Percentiles rank a stretch among this genome's conserved stretches.
These are phyloP conservation scores for Colletotrichum sp. DNA, from an alignment of 2,329 filamentous ascomycete genomes.

Conservation along the genomic window DNA sequence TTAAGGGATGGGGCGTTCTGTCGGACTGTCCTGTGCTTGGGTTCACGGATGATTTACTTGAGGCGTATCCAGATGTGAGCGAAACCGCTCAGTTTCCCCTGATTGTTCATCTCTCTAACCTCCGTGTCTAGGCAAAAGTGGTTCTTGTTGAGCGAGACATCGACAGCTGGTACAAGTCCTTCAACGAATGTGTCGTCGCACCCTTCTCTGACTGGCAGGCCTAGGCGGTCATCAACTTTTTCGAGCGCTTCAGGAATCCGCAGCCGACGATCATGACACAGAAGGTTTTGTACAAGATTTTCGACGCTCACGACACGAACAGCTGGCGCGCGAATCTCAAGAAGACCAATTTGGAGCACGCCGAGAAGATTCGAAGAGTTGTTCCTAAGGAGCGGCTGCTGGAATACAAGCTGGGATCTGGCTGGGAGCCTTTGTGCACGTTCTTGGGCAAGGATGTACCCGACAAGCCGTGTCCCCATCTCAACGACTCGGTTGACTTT, in stretches of 20 bases:
- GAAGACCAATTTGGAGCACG: not conserved
- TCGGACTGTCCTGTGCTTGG: conserved; percentile 42
- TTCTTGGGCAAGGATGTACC: conserved; percentile 40
- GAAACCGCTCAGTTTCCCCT: not conserved
- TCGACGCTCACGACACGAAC: not conserved
- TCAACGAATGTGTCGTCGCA: not conserved
- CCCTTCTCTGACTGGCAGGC: not conserved
- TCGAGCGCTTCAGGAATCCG: not conserved
- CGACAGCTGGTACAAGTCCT: conserved; percentile 27
- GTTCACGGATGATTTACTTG: conserved; percentile 40
- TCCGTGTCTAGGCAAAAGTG: conserved; percentile 33
- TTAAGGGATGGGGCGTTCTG: conserved; percentile 29
- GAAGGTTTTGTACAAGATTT: not conserved
- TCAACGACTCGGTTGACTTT: conserved; percentile 25
- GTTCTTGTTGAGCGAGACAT: conserved; percentile 35
- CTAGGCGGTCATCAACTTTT: not conserved
- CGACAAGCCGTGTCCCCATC: conserved; percentile 32
- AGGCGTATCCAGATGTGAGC: conserved; percentile 41
- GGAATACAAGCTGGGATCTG: conserved; percentile 39
- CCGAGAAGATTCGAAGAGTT: not conserved
- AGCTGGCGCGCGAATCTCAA: not conserved
- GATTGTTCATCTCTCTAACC: not conserved
- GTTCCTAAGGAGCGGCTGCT: conserved; percentile 25
- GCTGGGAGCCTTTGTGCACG: conserved; percentile 38
- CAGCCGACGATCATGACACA: not conserved